A percentile compares a stretch with the other conserved stretches of the same genome.
Evolutionary conservation across 805 yeast genomes (phyloP).

Genomic region (Zygoascus tannicola): DNA sequence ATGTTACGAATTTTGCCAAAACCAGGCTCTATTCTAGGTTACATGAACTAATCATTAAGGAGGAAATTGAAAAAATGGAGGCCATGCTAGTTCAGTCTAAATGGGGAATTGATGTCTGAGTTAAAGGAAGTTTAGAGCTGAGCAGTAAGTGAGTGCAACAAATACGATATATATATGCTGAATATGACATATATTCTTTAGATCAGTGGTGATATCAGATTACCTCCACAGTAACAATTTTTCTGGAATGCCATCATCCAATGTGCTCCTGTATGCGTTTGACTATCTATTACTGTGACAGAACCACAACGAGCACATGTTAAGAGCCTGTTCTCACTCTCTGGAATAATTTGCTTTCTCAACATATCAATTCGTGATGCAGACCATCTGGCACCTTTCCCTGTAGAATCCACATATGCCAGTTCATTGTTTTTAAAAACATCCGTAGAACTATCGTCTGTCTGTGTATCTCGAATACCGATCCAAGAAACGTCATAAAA

Average conservation of each 20-base stretch:
- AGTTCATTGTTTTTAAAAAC: constrained; percentile 1
- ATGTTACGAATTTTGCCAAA: constrained; percentile 15
- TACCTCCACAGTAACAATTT: constrained; percentile 70
- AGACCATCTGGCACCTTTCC: background rate
- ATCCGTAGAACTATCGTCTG: constrained; percentile 22
- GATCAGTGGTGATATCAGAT: constrained; percentile 36
- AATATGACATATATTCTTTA: too few species aligned
- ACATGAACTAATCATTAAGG: constrained; percentile 13
- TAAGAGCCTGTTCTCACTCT: constrained; percentile 31
- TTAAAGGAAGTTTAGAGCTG: too few species aligned
- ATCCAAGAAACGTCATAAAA: constrained; percentile 64
- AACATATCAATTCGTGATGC: constrained; percentile 26
- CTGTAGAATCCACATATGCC: constrained; percentile 11
- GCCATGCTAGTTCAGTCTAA: background rate
- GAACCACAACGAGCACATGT: constrained; percentile 50
- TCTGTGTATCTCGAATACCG: constrained; percentile 28
- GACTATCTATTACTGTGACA: constrained; percentile 33
- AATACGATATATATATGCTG: background rate
- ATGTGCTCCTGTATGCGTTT: constrained; percentile 23
- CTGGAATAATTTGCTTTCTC: constrained; percentile 29
- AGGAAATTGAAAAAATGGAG: constrained; percentile 12
- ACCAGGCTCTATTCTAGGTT: constrained; percentile 17
- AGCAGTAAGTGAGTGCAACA: too few species aligned
- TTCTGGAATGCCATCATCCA: constrained; percentile 64
- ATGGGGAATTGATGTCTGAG: background rate